phyloP scores from a whole-genome alignment of 495 filamentous ascomycete genomes.

The Penicillium roqueforti region DNA sequence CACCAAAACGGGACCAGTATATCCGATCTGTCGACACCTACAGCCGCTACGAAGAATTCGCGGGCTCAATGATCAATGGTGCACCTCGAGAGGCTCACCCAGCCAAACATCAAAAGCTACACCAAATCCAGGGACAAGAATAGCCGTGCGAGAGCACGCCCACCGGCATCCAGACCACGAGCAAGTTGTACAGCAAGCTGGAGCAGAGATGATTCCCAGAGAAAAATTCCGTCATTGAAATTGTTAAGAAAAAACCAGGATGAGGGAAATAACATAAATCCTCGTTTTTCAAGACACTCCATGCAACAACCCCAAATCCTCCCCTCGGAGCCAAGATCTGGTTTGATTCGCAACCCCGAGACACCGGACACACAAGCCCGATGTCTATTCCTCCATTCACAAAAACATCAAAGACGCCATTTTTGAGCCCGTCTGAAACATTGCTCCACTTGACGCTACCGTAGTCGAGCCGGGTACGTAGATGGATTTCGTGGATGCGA shows the following conservation, averaged over 20 bases:
- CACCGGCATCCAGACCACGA: background rate
- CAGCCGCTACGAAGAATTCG: background rate
- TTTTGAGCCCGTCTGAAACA: constrained; percentile 16
- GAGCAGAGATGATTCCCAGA: constrained; percentile 16
- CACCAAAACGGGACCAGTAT: background rate
- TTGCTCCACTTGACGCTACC: constrained; percentile 20
- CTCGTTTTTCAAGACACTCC: constrained; percentile 28
- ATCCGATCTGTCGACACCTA: background rate
- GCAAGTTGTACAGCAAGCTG: background rate
- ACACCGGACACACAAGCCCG: constrained; percentile 16
- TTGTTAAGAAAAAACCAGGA: constrained; percentile 31
- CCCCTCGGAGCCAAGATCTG: constrained; percentile 15
- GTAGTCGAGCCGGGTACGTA: constrained; percentile 21
- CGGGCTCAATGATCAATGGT: background rate
- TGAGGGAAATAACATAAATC: constrained; percentile 28
- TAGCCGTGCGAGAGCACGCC: background rate
- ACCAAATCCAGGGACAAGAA: background rate
- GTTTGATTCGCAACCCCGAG: constrained; percentile 18
- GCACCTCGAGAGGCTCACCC: background rate
- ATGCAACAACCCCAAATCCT: constrained; percentile 28
- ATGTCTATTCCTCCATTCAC: constrained; percentile 6
- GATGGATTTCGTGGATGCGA: constrained; percentile 34
- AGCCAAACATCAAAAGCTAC: background rate
- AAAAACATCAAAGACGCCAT: constrained; percentile 14
- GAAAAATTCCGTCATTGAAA: constrained; percentile 38